Percentiles rank a stretch among this genome's conserved stretches.
These are phyloP conservation scores for Aspergillus biplanus DNA, from an alignment of 495 filamentous ascomycete genomes.

Conservation along the genomic window DNA sequence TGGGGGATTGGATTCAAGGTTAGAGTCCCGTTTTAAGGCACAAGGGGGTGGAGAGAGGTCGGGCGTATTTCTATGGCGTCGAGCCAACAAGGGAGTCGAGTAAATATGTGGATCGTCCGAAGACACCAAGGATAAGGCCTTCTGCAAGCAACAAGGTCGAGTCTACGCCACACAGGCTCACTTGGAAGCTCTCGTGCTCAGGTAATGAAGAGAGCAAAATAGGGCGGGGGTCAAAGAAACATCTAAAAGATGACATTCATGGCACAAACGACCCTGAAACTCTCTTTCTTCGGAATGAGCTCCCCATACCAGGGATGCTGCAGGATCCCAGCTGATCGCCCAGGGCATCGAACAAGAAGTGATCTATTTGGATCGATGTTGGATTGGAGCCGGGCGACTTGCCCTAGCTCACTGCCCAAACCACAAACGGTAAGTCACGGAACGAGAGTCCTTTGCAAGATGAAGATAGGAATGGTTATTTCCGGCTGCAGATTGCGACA, in stretches of 20 bases:
- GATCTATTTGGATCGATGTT: conserved; percentile 17
- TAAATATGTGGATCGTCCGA: not conserved
- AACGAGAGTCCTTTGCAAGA: conserved; percentile 6
- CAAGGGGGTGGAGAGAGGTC: conserved; percentile 2
- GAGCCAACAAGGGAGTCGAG: conserved; percentile 4
- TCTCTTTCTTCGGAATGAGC: conserved; percentile 34
- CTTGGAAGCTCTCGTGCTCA: conserved; percentile 23
- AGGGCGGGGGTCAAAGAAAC: conserved; percentile 21
- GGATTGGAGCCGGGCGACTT: conserved; percentile 10
- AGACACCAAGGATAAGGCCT: conserved; percentile 8
- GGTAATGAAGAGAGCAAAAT: conserved; percentile 19
- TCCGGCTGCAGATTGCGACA: conserved; percentile 22
- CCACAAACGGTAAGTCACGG: conserved; percentile 16
- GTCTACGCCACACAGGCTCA: conserved; percentile 23
- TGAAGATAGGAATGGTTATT: conserved; percentile 9
- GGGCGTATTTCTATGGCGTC: conserved; percentile 1
- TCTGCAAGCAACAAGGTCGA: conserved; percentile 18
- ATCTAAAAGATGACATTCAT: conserved; percentile 37
- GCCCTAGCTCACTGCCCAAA: conserved; percentile 9
- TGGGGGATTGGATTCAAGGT: not conserved
- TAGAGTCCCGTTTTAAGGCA: conserved; percentile 7
- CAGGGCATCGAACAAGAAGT: conserved; percentile 26
- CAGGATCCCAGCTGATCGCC: conserved; percentile 36
- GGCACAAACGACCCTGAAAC: conserved; percentile 34
- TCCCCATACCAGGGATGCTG: conserved; percentile 40